These are phyloP conservation scores for Cryptosporidium parvum DNA, from an alignment of 169 alveolate species.

Conservation along the genomic window DNA sequence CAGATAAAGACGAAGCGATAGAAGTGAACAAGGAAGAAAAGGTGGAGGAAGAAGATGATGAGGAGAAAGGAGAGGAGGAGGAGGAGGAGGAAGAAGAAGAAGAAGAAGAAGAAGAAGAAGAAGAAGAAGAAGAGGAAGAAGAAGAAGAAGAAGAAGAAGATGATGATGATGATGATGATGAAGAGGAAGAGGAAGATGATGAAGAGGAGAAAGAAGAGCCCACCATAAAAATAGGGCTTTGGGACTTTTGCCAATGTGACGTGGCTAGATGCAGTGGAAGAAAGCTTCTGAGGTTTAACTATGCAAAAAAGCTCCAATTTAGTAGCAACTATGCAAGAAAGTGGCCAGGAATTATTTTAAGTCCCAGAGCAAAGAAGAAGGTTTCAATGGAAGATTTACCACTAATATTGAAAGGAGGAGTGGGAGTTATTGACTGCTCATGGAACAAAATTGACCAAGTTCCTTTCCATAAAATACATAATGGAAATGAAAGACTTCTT, in stretches of 20 bases:
- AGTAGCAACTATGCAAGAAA: slow-evolving; percentile 70
- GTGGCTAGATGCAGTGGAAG: slow-evolving; percentile 94
- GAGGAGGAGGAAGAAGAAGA: neutral
- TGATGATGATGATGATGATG: neutral
- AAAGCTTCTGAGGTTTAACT: slow-evolving; percentile 87
- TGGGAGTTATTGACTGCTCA: slow-evolving; percentile 95
- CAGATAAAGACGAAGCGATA: neutral
- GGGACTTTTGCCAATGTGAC: slow-evolving; percentile 96
- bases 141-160: neutral
- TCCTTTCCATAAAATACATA: slow-evolving; percentile 82
- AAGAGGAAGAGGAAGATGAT: neutral
- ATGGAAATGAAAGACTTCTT: slow-evolving; percentile 83
- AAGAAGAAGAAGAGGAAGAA: neutral
- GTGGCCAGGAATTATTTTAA: slow-evolving; percentile 90
- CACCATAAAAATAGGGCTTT: slow-evolving; percentile 87
- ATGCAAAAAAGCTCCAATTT: slow-evolving; percentile 42
- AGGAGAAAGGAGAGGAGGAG: too few relatives aligned
- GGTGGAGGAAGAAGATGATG: neutral
- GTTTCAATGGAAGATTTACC: slow-evolving; percentile 89
- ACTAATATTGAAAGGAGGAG: slow-evolving; percentile 86
- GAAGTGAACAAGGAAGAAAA: too few relatives aligned
- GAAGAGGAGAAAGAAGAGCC: slow-evolving; percentile 4
- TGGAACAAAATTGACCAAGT: slow-evolving; percentile 92
- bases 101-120: neutral
- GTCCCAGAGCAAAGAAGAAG: slow-evolving; percentile 89